phyloP scores from a whole-genome alignment of 2,329 filamentous ascomycete genomes.

The Pyricularia sp. region DNA sequence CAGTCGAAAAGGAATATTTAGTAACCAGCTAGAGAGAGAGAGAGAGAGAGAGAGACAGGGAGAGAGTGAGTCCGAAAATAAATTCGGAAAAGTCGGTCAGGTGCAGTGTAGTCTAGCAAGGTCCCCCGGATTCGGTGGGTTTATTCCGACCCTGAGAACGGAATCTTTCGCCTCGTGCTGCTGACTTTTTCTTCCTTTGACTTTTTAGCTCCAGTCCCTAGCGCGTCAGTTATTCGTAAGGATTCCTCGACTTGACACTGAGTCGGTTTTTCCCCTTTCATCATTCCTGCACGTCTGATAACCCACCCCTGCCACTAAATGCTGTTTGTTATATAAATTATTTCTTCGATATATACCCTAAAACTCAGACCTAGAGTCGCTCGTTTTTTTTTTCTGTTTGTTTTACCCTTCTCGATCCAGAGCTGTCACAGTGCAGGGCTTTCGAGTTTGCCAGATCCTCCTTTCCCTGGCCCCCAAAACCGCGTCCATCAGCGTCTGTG shows the following conservation, averaged over 20 bases:
- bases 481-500: slow-evolving; percentile 47
- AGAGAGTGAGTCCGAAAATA: too few relatives aligned
- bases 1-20: background rate
- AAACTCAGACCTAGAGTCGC: background rate
- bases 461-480: slow-evolving; percentile 50
- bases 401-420: slow-evolving; percentile 25
- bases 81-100: background rate
- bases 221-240: background rate
- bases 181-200: background rate
- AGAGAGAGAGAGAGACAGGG: too few relatives aligned
- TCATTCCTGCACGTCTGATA: background rate
- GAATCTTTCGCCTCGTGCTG: background rate
- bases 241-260: background rate
- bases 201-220: background rate
- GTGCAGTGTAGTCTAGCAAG: background rate
- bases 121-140: background rate
- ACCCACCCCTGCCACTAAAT: background rate
- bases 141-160: background rate
- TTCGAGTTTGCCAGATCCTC: slow-evolving; percentile 55
- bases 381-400: too few relatives aligned
- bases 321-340: background rate
- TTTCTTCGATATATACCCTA: background rate
- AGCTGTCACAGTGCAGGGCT: slow-evolving; percentile 46
- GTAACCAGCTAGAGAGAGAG: background rate
- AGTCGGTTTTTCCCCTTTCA: background rate